Evolutionary conservation across 768 basidiomycete species (phyloP).

Genomic region (Suillus clintonianus): DNA sequence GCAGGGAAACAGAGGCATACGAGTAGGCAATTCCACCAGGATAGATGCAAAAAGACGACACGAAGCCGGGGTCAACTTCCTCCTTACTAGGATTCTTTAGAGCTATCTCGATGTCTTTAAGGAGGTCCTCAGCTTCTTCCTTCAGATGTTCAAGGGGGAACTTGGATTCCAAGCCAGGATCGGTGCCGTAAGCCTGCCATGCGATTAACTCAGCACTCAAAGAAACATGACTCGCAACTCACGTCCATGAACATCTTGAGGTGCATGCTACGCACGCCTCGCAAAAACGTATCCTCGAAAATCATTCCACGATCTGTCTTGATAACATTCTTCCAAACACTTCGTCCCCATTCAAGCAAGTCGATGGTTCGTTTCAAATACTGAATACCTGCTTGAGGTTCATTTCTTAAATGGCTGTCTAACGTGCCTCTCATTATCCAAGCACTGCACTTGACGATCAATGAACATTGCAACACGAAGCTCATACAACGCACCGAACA

Average conservation of each 20-base stretch:
- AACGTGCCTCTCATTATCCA: constrained; percentile 21
- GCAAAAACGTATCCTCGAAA: constrained; percentile 18
- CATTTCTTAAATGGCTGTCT: neutral
- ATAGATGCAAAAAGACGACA: constrained; percentile 17
- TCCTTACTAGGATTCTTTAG: neutral
- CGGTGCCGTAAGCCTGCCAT: neutral
- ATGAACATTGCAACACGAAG: neutral
- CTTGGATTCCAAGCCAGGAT: constrained; percentile 6
- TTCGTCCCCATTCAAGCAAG: constrained; percentile 17
- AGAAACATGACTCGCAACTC: neutral
- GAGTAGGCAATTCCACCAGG: constrained; percentile 14
- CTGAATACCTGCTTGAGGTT: constrained; percentile 3
- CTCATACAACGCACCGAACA: constrained; percentile 31
- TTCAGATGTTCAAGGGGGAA: constrained; percentile 14
- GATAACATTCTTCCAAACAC: constrained; percentile 15
- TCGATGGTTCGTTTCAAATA: constrained; percentile 14
- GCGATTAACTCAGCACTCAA: neutral
- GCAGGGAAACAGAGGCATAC: constrained; percentile 5
- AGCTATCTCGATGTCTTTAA: constrained; percentile 8
- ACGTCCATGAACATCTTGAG: constrained; percentile 2
- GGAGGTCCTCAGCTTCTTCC: constrained; percentile 21
- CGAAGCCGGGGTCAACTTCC: constrained; percentile 8
- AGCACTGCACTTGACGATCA: constrained; percentile 8
- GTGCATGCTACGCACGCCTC: constrained; percentile 7
- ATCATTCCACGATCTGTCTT: constrained; percentile 16